A percentile compares a stretch with the other conserved stretches of the same genome.
Conservation (phyloP, 768 basidiomycete species). For the Pisolithus albus region DNA sequence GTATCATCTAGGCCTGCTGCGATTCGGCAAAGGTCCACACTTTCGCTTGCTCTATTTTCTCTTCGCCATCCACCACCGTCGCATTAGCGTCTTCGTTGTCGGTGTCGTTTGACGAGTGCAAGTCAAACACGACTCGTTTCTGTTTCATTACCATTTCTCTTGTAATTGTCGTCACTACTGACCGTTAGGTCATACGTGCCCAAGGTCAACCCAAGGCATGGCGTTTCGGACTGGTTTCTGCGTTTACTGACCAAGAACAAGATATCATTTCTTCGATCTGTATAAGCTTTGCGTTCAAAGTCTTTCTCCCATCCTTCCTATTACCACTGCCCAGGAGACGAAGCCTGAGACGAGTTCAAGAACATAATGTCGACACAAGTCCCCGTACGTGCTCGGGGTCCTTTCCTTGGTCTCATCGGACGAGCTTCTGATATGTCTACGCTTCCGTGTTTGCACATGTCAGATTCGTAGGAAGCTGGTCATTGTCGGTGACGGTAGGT, state of each 20-base stretch:
- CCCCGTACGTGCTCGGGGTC: constrained; percentile 39
- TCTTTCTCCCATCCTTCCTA: too few relatives aligned
- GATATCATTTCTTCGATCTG: too few relatives aligned
- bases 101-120: not conserved
- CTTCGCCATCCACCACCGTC: constrained; percentile 5
- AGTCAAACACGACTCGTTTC: not conserved
- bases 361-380: constrained; percentile 45
- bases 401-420: not conserved
- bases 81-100: not conserved
- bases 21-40: constrained; percentile 3
- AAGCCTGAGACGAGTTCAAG: not conserved
- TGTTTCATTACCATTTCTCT: not conserved
- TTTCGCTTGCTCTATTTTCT: constrained; percentile 8
- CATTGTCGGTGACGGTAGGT: constrained; percentile 92
- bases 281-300: too few relatives aligned
- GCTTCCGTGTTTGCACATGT: constrained; percentile 2
- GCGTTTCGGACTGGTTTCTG: too few relatives aligned
- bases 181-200: too few relatives aligned
- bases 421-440: not conserved
- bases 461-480: constrained; percentile 93
- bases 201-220: too few relatives aligned
- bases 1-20: constrained; percentile 19
- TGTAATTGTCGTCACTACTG: not conserved
- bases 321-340: too few relatives aligned
- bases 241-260: too few relatives aligned